These are phyloP conservation scores for Calcarisporium arbuscula DNA, from an alignment of 2,329 filamentous ascomycete species.

Conservation along the genomic window DNA sequence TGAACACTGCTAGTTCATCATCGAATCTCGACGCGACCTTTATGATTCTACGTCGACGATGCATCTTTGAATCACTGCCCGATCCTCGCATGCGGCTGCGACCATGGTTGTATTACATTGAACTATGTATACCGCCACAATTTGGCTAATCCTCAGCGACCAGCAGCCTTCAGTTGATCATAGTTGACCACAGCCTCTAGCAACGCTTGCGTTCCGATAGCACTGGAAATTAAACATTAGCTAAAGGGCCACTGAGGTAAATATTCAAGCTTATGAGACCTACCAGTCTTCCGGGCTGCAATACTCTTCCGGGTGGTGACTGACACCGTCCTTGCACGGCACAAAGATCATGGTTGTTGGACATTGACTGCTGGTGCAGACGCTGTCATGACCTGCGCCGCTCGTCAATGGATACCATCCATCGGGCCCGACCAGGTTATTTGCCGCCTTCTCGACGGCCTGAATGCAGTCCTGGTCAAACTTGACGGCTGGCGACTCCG, in stretches of 20 bases:
- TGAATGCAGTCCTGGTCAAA: constrained; percentile 62
- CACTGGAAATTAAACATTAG: constrained; percentile 8
- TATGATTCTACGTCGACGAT: too few relatives aligned
- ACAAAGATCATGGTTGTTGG: constrained; percentile 34
- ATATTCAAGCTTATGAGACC: neutral
- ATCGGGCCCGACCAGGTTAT: constrained; percentile 43
- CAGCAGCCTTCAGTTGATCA: constrained; percentile 10
- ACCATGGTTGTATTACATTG: too few relatives aligned
- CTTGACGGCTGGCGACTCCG: constrained; percentile 50
- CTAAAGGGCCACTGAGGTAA: neutral
- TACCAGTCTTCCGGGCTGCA: constrained; percentile 28
- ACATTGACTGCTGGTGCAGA: constrained; percentile 24
- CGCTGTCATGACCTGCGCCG: constrained; percentile 33
- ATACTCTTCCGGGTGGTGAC: constrained; percentile 30
- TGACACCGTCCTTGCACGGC: constrained; percentile 28
- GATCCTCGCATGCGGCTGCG: too few relatives aligned
- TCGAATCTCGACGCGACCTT: too few relatives aligned
- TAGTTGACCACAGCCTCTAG: constrained; percentile 18
- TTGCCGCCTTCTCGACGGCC: constrained; percentile 54
- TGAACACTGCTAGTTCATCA: too few relatives aligned
- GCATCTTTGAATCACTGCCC: too few relatives aligned
- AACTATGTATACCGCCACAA: too few relatives aligned
- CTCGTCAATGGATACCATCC: constrained; percentile 27
- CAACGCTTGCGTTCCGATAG: constrained; percentile 21
- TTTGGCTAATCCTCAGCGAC: too few relatives aligned